Base-by-base conservation (phyloP, 2,329 filamentous ascomycete species). In the Dryadomyces quercivorus region DNA sequence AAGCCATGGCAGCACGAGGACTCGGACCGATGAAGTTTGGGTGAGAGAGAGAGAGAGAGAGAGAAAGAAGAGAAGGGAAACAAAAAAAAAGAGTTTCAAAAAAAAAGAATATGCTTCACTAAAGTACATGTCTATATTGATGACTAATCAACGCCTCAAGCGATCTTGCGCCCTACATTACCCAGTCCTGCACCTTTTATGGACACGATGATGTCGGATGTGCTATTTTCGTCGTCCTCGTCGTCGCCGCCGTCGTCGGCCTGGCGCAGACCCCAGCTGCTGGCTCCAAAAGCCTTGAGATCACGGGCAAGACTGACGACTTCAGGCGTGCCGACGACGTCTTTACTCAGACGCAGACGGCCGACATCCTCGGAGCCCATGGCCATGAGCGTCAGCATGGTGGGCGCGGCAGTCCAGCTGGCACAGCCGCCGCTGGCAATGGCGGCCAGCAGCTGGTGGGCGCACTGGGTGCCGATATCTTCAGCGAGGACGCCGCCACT, bases 351-450 rank as follows among this genome's bases (percentile, higher is more conserved):
- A 59, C 88, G 81, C 60, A 98, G 68, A 56, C 93, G 80, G 5
- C 93, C 93, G 15, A 98, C 90, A 68, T 98, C 93, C 66, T 97
- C 93, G 1, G 86, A 88, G 0, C 93, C 93, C 93, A 98, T 97
- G 38, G 91, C 89, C 93, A 98, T 98, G 59, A 98, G 74, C 18
- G 84, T 87, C 53, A 98, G 69, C 59, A 95, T 77, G 0, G 85
- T 92, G 3, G 81, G 75, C 5, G 84, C 83, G 2, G 88, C 86
- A 3, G 85, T 77, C 15, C 75, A 76, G 53, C 83, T 85, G 3
- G 88, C 86, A 66, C 89, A 95, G 1, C 93, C 93, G 12, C 91
- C 92, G 61, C 84, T 80, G 52, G 80, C 80, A 58, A 97, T 85
- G 21, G 82, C 78, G 69, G 97, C 91, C 13, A 98, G 73, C 51